Evolutionary conservation across 176 grass and related monocot species (phyloP), one percentile per base, ranked within the genome.

Genomic region (Guadua angustifolia): DNA sequence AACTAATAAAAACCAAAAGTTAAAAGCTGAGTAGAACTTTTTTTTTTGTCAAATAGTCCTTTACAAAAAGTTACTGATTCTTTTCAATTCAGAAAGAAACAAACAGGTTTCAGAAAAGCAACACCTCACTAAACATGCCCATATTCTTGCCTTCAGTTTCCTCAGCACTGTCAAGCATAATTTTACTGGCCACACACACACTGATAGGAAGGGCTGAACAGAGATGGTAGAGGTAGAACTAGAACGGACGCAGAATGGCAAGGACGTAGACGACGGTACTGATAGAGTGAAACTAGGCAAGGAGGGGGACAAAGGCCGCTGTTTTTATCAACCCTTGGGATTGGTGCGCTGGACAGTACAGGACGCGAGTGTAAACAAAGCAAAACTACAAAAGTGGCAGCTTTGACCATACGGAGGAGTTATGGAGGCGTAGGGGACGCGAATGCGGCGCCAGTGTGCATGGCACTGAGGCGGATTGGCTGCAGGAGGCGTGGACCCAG

Each of bases 301-400:
- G 56, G 58, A 35, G 47, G 16, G 60, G 14, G 58, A 53, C 44
- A 75, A 17, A 21, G 32, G 71, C 3, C 6, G 60, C 3, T 55
- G 60, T 52, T 32, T 25, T 70, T 67, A 42, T 75, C 50, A 25
- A 75, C 45, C 59, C 21, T 75, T 29, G 71, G 58, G 71, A 75
- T 84, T 64, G 9, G 60, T 32, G 58, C 60, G 15, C 13, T 56
- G 21, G 43, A 50, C 29, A 21, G 32, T 18, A 29, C 16, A 47
- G 59, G 55, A 7, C 43, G 43, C 33, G 6, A 52, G 44, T 4
- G 70, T 58, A 81, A 45, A 58, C 51, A 53, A 17, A 65, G 21
- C 10, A 29, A 33, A 65, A 81, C 46, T 24, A 32, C 26, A 25
- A 45, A 71, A 82, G 36, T 39, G 58, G 7, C 5, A 43, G 66